Base-by-base conservation (phyloP, 1,284 basidiomycete species). In the Violaceomyces palustris region DNA sequence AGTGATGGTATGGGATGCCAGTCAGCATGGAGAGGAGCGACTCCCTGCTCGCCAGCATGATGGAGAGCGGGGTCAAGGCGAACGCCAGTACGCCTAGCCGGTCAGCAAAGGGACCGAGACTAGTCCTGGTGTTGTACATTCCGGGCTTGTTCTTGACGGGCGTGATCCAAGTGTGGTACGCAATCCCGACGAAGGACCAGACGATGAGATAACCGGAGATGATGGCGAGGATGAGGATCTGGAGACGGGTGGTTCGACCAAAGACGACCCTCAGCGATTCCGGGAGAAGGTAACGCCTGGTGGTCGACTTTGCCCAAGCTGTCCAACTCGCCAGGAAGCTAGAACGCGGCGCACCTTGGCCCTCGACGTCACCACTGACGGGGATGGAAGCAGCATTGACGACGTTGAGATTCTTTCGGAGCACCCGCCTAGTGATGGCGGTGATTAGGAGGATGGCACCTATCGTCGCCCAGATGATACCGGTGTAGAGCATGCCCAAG, bases 1-100 rank as follows among this genome's bases (percentile, higher is more conserved):
- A 55, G 39, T 45, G 49, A 22, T 55, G 49, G 26, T 53, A 52
- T 3, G 51, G 51, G 8, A 55, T n/a, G 26, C 51, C 51, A 4
- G 51, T 55, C 7, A 46, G 14, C 14, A 55, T 11, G 1, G 49
- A 46, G 6, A 55, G 26, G 6, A 55, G 17, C 18, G 34, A 39
- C 38, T 55, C 51, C 26, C 51, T 37, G 17, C 21, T 42, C 21
- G 50, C 10, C 8, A 55, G 37, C 21, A 55, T 24, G 30, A 55
- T 37, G n/a, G 37, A 36, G 10, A 55, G 18, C 5, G 51, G 51
- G 11, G 44, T 44, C 12, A 55, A 30, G 22, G 41, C 51, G 39
- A 32, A 55, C 6, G 51, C 51, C 7, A 51, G 30, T n/a, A 46
- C 32, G 14, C 51, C 51, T 4, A 55, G 11, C 12, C 51, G 42